phyloP scores from a whole-genome alignment of 768 basidiomycete genomes.

The Kondoa malvinella region DNA sequence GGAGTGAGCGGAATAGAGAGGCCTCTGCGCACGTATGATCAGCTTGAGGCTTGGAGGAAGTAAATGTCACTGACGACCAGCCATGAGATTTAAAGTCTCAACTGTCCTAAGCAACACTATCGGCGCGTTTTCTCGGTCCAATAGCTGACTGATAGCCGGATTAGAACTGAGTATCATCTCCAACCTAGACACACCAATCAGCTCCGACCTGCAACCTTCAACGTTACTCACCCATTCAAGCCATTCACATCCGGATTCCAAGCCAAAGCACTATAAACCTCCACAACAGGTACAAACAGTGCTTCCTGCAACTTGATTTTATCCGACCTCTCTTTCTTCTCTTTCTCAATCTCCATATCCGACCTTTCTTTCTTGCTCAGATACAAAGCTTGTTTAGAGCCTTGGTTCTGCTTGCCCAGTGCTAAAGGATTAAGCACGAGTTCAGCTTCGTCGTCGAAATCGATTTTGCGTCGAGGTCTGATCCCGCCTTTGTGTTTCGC shows the following conservation, averaged over 20 bases:
- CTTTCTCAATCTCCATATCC: background rate
- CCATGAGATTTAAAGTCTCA: background rate
- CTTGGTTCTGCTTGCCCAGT: background rate
- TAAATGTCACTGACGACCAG: background rate
- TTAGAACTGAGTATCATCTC: background rate
- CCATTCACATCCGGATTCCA: background rate
- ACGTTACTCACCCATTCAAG: background rate
- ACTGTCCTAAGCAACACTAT: background rate
- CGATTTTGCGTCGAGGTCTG: background rate
- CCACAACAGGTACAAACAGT: background rate
- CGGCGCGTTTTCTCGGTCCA: background rate
- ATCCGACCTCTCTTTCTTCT: background rate
- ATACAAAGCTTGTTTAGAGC: background rate
- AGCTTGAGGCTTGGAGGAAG: background rate
- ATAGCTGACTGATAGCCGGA: background rate
- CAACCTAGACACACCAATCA: background rate
- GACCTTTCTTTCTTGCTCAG: background rate
- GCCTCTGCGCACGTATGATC: background rate
- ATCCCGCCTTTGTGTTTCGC: background rate
- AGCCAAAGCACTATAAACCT: background rate
- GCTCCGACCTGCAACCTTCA: background rate
- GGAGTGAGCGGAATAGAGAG: background rate
- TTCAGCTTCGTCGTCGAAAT: background rate
- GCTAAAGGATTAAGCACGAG: background rate
- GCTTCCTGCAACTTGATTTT: background rate